A percentile compares a stretch with the other conserved stretches of the same genome.
Conservation (phyloP, 441 rosid genomes). For the Jatropha podagrica region DNA sequence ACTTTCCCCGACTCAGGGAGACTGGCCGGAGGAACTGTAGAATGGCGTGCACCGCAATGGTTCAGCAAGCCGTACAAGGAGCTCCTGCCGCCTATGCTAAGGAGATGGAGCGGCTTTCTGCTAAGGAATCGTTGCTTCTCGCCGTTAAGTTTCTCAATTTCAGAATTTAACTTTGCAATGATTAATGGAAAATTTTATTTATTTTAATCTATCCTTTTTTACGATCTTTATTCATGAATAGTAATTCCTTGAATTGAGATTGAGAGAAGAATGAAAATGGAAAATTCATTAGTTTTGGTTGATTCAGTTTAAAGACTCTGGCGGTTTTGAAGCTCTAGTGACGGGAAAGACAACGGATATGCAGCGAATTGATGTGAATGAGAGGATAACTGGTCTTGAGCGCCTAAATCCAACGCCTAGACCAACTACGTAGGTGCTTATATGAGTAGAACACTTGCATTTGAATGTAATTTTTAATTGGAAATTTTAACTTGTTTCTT, state of each 20-base stretch:
- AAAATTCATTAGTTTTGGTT: slow-evolving; percentile 19
- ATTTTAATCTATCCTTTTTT: background rate
- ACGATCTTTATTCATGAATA: background rate
- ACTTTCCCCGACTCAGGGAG: slow-evolving; percentile 26
- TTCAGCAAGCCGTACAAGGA: slow-evolving; percentile 62
- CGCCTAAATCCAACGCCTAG: slow-evolving; percentile 87
- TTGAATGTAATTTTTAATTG: background rate
- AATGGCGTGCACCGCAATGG: slow-evolving; percentile 49
- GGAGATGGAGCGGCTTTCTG: slow-evolving; percentile 94
- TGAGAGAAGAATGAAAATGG: background rate
- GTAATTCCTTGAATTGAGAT: background rate
- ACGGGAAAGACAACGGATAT: slow-evolving; percentile 64
- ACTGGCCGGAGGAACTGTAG: slow-evolving; percentile 31
- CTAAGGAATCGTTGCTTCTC: slow-evolving; percentile 86
- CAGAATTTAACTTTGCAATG: background rate
- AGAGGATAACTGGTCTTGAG: slow-evolving; percentile 77
- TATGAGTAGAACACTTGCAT: slow-evolving; percentile 14
- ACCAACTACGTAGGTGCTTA: slow-evolving; percentile 80
- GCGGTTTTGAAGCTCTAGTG: slow-evolving; percentile 77
- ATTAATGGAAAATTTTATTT: background rate
- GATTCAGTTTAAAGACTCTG: slow-evolving; percentile 27
- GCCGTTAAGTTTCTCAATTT: slow-evolving; percentile 50
- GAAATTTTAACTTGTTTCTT: slow-evolving; percentile 39
- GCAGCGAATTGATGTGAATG: slow-evolving; percentile 87
- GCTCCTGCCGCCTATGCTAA: slow-evolving; percentile 76